Evolutionary conservation across 176 grass and related monocot species (phyloP).

Genomic region (Paspalum vaginatum): DNA sequence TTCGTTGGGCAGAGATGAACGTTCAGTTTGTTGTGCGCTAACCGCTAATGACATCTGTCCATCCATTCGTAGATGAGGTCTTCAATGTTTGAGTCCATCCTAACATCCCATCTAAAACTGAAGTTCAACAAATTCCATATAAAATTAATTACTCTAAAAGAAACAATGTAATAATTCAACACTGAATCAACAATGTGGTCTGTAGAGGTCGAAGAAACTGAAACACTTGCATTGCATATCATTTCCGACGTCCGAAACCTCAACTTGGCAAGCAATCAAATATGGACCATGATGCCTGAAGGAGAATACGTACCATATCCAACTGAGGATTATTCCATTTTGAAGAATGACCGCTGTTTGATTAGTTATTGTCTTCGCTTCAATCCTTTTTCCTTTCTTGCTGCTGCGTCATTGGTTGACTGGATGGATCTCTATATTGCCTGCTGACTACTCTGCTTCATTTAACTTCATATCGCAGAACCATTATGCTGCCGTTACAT

Average conservation of each 20-base stretch:
- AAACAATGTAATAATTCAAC: slow-evolving; percentile 67
- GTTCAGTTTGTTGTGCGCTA: too few relatives aligned
- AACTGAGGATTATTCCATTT: too few relatives aligned
- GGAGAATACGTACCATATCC: slow-evolving; percentile 75
- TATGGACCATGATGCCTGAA: slow-evolving; percentile 96
- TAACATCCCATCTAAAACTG: slow-evolving; percentile 61
- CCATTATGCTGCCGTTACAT: slow-evolving; percentile 90
- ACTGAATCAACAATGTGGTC: slow-evolving; percentile 16
- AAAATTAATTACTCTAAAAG: slow-evolving; percentile 74
- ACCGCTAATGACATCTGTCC: too few relatives aligned
- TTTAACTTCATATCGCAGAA: slow-evolving; percentile 55
- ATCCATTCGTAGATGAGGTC: slow-evolving; percentile 87
- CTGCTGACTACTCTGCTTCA: not conserved
- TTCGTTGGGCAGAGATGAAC: too few relatives aligned
- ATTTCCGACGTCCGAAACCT: slow-evolving; percentile 57
- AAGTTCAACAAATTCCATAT: slow-evolving; percentile 76
- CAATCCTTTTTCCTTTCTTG: not conserved
- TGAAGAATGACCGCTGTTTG: slow-evolving; percentile 9
- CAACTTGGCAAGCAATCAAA: slow-evolving; percentile 70
- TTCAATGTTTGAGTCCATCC: slow-evolving; percentile 67
- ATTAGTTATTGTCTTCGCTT: not conserved
- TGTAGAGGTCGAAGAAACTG: not conserved
- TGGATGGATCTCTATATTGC: not conserved
- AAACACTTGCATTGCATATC: slow-evolving; percentile 27
- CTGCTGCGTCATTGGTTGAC: not conserved